phyloP scores from a whole-genome alignment of 345 rosid genomes.

The Boechera divaricarpa region DNA sequence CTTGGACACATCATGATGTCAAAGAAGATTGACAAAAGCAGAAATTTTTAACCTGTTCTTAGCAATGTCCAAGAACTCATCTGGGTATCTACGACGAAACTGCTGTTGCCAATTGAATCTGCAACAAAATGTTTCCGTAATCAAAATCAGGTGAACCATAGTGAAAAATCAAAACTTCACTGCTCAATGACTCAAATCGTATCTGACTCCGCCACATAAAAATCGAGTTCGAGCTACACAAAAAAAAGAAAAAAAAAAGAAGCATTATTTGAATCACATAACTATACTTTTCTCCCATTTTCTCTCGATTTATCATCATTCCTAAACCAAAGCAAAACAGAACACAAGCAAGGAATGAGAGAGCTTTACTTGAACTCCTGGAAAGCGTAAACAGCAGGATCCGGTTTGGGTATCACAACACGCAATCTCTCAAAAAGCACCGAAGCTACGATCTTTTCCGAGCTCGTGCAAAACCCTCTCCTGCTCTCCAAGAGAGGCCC shows the following conservation, averaged over 20 bases:
- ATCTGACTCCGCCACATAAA: background rate
- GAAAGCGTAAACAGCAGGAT: conserved; percentile 84
- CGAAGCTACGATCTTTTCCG: conserved; percentile 88
- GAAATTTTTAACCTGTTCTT: conserved; percentile 57
- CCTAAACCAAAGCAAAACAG: background rate
- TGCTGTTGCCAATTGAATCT: conserved; percentile 95
- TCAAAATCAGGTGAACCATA: background rate
- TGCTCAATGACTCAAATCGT: conserved; percentile 3
- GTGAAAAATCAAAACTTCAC: background rate
- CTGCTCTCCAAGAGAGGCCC: conserved; percentile 40
- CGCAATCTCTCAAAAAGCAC: conserved; percentile 94
- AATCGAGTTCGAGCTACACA: background rate
- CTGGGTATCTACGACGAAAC: conserved; percentile 82
- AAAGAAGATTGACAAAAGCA: background rate
- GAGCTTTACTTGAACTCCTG: conserved; percentile 89
- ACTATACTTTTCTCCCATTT: background rate
- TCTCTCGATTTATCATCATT: conserved; percentile 18
- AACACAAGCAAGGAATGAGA: conserved; percentile 6
- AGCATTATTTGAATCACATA: background rate
- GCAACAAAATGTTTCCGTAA: conserved; percentile 18
- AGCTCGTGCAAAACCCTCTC: conserved; percentile 63
- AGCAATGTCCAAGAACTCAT: conserved; percentile 91
- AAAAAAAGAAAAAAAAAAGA: background rate
- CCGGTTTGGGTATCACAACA: conserved; percentile 87
- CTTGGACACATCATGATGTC: background rate